Conservation (phyloP, 2,329 filamentous ascomycete species). For the Pseudogymnoascus destructans region DNA sequence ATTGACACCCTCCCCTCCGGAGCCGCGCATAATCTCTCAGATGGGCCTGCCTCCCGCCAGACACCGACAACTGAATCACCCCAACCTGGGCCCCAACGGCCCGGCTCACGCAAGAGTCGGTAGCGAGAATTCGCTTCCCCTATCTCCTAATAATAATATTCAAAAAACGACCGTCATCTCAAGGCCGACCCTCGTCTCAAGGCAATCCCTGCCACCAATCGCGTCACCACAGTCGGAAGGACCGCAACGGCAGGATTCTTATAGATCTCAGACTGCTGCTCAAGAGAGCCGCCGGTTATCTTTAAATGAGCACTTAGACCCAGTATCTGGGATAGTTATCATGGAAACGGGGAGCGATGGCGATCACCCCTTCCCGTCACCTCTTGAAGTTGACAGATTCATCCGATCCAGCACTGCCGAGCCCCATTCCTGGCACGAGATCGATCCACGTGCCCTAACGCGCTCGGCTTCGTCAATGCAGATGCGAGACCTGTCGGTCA, state of each 20-base stretch:
- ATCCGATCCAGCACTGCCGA: conserved; percentile 18
- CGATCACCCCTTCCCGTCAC: not conserved
- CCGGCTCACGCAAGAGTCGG: conserved; percentile 45
- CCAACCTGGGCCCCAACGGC: conserved; percentile 22
- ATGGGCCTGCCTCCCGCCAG: conserved; percentile 18
- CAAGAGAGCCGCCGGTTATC: not conserved
- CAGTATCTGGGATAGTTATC: not conserved
- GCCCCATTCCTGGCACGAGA: conserved; percentile 12
- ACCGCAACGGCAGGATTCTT: not conserved
- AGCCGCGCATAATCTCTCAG: conserved; percentile 14
- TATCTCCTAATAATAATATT: conserved; percentile 28
- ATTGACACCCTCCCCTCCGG: conserved; percentile 24
- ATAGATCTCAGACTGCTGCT: not conserved
- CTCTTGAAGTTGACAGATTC: not conserved
- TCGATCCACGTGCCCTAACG: conserved; percentile 14
- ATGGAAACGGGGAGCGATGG: not conserved
- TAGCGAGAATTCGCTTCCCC: conserved; percentile 45
- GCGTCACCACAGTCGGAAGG: not conserved
- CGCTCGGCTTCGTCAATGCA: conserved; percentile 28
- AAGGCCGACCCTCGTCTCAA: not conserved
- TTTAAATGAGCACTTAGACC: not conserved
- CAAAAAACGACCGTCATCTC: not conserved
- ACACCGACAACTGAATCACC: conserved; percentile 18
- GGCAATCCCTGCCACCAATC: not conserved
- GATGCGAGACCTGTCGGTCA: conserved; percentile 47